Conservation (phyloP, 2,329 filamentous ascomycete species). For the Emergomyces africanus region DNA sequence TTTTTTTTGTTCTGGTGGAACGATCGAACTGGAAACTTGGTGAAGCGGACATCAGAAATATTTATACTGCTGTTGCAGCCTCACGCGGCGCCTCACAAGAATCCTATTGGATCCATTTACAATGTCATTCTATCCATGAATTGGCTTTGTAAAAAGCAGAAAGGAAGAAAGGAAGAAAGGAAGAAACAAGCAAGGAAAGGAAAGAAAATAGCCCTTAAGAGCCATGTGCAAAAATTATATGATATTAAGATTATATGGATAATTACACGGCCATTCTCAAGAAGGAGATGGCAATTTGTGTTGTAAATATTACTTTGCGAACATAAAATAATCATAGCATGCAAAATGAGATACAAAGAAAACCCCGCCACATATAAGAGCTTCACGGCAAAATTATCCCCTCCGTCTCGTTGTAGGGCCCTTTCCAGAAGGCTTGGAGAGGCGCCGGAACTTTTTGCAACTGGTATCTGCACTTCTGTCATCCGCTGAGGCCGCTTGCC, state of each 20-base stretch:
- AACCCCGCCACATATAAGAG: not conserved
- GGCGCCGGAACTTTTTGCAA: slow-evolving; percentile 28
- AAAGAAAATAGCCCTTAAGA: not conserved
- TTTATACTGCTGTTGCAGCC: not conserved
- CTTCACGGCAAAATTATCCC: slow-evolving; percentile 25
- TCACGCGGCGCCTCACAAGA: not conserved
- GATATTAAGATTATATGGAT: not conserved
- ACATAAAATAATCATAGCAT: not conserved
- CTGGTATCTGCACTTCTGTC: slow-evolving; percentile 14
- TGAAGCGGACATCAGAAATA: not conserved
- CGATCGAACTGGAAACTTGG: not conserved
- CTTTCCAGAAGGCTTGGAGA: slow-evolving; percentile 32
- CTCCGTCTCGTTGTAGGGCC: slow-evolving; percentile 44
- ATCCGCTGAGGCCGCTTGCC: slow-evolving; percentile 19
- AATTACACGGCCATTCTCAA: not conserved
- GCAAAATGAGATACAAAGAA: not conserved
- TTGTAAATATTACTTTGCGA: not conserved
- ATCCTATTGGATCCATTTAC: not conserved
- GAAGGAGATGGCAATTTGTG: not conserved
- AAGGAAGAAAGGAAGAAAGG: no score
- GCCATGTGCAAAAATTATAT: not conserved
- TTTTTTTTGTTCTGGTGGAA: not conserved
- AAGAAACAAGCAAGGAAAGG: no score
- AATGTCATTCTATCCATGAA: not conserved
- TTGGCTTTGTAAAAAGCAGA: not conserved